phyloP scores from a whole-genome alignment of 2,329 filamentous ascomycete species.

The Penicillium sp. region DNA sequence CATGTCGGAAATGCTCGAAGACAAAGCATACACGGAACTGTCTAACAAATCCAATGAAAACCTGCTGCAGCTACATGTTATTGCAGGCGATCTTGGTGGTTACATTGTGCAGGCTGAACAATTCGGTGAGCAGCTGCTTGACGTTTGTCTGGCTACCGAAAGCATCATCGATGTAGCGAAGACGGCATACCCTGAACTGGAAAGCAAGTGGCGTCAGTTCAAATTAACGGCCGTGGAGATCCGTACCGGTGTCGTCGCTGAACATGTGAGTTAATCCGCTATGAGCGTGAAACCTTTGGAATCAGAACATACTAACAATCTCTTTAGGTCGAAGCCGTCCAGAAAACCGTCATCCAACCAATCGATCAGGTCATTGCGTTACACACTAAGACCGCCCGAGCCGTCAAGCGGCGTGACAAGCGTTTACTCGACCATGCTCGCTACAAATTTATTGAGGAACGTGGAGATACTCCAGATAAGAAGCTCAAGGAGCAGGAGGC shows the following conservation, averaged over 20 bases:
- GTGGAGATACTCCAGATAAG: constrained; percentile 83
- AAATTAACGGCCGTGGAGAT: constrained; percentile 86
- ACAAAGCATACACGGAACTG: constrained; percentile 77
- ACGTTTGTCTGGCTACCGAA: constrained; percentile 81
- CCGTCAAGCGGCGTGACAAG: constrained; percentile 94
- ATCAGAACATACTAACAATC: constrained; percentile 1
- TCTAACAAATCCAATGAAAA: constrained; percentile 90
- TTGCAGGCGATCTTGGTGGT: constrained; percentile 89
- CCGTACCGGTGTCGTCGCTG: constrained; percentile 78
- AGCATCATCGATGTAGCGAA: constrained; percentile 72
- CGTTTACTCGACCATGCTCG: constrained; percentile 87
- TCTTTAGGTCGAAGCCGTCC: constrained; percentile 64
- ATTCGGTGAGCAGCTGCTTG: constrained; percentile 80
- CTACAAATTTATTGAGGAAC: constrained; percentile 74
- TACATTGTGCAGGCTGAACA: constrained; percentile 81
- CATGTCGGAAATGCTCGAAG: constrained; percentile 70
- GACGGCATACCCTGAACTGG: constrained; percentile 78
- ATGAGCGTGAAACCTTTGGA: neutral
- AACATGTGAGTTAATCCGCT: constrained; percentile 65
- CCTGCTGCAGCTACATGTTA: constrained; percentile 88
- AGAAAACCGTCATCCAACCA: constrained; percentile 82
- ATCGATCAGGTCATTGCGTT: constrained; percentile 78
- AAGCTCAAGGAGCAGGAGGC: constrained; percentile 83
- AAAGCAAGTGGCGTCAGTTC: constrained; percentile 93
- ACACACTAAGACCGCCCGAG: constrained; percentile 77